Base-by-base conservation (phyloP, 2,329 filamentous ascomycete species). In the Colletotrichum filicis region DNA sequence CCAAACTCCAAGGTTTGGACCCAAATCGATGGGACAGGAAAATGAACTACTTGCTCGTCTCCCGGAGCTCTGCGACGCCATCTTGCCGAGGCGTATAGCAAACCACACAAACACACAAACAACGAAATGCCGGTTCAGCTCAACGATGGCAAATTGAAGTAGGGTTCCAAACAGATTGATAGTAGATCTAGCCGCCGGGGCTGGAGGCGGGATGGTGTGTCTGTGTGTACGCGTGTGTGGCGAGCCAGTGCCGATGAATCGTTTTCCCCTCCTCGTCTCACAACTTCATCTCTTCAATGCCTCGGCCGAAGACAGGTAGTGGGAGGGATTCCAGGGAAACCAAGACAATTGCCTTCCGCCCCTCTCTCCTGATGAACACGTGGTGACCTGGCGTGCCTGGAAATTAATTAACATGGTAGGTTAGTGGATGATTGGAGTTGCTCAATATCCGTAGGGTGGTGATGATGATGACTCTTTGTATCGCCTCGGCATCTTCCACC, bases 251-350 rank as follows among this genome's bases (percentile, higher is more conserved):
- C 28, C 22, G 32, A n/a, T 30, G 22, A 35, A 16, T 16, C n/a
- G 8, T 26, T 24, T 42, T 11, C 52, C 52, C 42, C 22, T 22
- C 52, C 24, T 65, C 22, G 32, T 57, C 62, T 65, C 62, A 28
- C 32, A 46, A 19, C 37, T 30, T 46, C 52, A 12, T 57, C 22
- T 57, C 35, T 42, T 57, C 62, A 65, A 65, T 65, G 62, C 49
- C 49, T 65, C 62, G 49, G 62, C 62, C 49, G 24, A 19, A n/a
- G 49, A 30, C 14, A 22, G 22, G 46, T 14, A 42, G 22, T 32
- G 28, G 30, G 14, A 65, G 49, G 9, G 16, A 28, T 14, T 26
- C 5, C 37, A 42, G 37, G 30, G 24, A 46, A 11, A 26, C 24
- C 22, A 16, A 52, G 24, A 22, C 22, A 30, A 35, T 42, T 19